phyloP scores from a whole-genome alignment of 768 basidiomycete species.

The Symmetrospora coprosmae region DNA sequence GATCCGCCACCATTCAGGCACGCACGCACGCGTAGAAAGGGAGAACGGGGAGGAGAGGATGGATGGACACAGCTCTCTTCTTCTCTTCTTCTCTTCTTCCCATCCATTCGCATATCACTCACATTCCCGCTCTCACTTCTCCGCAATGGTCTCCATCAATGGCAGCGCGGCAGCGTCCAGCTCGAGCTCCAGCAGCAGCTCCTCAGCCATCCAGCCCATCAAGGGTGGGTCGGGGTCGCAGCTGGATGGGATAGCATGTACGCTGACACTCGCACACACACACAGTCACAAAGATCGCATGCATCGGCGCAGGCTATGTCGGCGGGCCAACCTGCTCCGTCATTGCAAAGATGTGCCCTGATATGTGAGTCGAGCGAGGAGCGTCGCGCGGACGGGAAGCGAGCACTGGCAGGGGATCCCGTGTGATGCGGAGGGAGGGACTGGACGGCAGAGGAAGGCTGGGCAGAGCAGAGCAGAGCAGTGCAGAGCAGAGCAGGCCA shows the following conservation, averaged over 20 bases:
- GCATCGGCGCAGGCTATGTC: conserved; percentile 33
- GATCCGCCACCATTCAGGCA: too few species aligned
- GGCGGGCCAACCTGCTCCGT: conserved; percentile 34
- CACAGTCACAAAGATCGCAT: conserved; percentile 33
- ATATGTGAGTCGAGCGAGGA: conserved; percentile 21
- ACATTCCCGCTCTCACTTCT: neutral
- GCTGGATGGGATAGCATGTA: too few species aligned
- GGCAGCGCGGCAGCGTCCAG: too few species aligned
- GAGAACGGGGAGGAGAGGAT: neutral
- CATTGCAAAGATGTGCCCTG: conserved; percentile 34
- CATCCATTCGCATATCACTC: neutral
- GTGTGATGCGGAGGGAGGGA: too few species aligned
- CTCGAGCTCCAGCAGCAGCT: too few species aligned
- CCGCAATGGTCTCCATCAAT: conserved; percentile 7
- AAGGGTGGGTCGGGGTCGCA: conserved; percentile 12
- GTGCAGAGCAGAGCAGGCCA: too few species aligned
- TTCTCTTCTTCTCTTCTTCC: neutral
- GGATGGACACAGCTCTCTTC: neutral
- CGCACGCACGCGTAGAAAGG: too few species aligned
- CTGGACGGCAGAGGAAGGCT: too few species aligned
- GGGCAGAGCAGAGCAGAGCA: too few species aligned
- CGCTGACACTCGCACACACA: neutral
- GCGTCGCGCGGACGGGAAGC: too few species aligned
- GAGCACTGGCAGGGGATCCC: too few species aligned
- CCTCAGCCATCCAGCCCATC: conserved; percentile 16